Conservation (phyloP, 352 stramenopile genomes). For the Phytopythium helicoides region DNA sequence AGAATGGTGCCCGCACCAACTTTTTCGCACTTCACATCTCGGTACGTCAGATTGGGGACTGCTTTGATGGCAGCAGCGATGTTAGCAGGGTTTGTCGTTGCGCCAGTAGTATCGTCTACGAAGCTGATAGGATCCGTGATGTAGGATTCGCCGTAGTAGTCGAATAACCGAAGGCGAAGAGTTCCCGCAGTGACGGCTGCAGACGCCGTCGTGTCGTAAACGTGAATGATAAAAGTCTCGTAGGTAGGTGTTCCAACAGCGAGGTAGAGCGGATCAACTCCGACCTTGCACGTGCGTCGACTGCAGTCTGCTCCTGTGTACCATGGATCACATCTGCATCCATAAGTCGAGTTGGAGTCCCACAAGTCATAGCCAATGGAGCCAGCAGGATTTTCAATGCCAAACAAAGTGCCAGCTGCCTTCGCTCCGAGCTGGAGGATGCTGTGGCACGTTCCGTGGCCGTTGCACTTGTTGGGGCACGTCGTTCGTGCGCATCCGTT, state of each 20-base stretch:
- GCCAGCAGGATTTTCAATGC: slow-evolving; percentile 12
- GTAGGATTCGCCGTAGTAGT: slow-evolving; percentile 66
- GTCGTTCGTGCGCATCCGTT: slow-evolving; percentile 74
- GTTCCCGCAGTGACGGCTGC: slow-evolving; percentile 10
- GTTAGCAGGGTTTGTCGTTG: slow-evolving; percentile 5
- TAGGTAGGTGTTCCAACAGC: slow-evolving; percentile 29
- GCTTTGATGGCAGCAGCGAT: slow-evolving; percentile 35
- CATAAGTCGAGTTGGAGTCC: slow-evolving; percentile 80
- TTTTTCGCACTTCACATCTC: slow-evolving; percentile 31
- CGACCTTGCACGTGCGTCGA: slow-evolving; percentile 61
- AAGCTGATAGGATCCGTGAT: slow-evolving; percentile 54
- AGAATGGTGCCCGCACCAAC: slow-evolving; percentile 4
- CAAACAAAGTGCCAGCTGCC: slow-evolving; percentile 38
- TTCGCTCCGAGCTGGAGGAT: slow-evolving; percentile 59
- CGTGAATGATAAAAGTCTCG: slow-evolving; percentile 57
- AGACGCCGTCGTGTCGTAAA: slow-evolving; percentile 3
- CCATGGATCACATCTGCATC: slow-evolving; percentile 88
- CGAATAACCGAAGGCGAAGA: slow-evolving; percentile 58
- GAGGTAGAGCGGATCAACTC: slow-evolving; percentile 65
- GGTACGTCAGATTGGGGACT: slow-evolving; percentile 52
- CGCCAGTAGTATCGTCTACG: slow-evolving; percentile 13
- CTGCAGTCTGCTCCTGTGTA: slow-evolving; percentile 86
- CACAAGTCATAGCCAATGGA: slow-evolving; percentile 62
- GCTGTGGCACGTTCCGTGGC: slow-evolving; percentile 70
- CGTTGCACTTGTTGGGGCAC: slow-evolving; percentile 71